Evolutionary conservation across 2,329 filamentous ascomycete species (phyloP).

Genomic region (Fusarium algeriense): DNA sequence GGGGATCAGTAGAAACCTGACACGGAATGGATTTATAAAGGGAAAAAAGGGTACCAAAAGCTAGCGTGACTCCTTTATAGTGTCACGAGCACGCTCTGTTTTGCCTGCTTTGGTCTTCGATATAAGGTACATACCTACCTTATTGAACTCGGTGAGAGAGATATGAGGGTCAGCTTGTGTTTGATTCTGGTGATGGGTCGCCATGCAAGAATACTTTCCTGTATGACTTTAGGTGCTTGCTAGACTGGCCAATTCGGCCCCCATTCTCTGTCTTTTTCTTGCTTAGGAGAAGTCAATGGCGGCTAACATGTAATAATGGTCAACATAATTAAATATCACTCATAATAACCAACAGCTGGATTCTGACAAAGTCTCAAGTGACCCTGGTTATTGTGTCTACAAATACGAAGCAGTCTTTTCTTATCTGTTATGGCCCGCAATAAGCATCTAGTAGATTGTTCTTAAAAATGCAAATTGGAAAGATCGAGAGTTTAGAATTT

Average conservation of each 20-base stretch:
- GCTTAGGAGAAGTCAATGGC: not conserved
- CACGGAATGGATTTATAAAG: slow-evolving; percentile 15
- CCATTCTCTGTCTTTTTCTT: not conserved
- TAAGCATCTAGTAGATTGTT: too few relatives aligned
- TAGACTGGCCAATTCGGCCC: not conserved
- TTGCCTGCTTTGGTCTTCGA: slow-evolving; percentile 30
- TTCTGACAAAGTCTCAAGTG: not conserved
- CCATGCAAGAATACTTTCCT: not conserved
- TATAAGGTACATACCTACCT: not conserved
- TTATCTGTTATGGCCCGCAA: not conserved
- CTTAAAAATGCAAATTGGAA: too few relatives aligned
- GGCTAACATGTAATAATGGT: slow-evolving; percentile 11
- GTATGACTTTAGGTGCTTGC: not conserved
- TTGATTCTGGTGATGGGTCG: not conserved
- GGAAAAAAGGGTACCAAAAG: slow-evolving; percentile 24
- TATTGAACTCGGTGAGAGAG: slow-evolving; percentile 9
- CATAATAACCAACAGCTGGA: not conserved
- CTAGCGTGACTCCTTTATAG: slow-evolving; percentile 20
- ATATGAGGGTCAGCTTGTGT: slow-evolving; percentile 34
- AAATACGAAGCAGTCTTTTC: not conserved
- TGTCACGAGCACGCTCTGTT: slow-evolving; percentile 15
- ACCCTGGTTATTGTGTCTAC: not conserved
- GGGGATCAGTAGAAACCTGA: slow-evolving; percentile 28
- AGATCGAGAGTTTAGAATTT: not conserved
- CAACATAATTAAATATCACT: slow-evolving; percentile 22